These are phyloP conservation scores for Leccinum broughii DNA, from an alignment of 768 basidiomycete species.

Conservation along the genomic window DNA sequence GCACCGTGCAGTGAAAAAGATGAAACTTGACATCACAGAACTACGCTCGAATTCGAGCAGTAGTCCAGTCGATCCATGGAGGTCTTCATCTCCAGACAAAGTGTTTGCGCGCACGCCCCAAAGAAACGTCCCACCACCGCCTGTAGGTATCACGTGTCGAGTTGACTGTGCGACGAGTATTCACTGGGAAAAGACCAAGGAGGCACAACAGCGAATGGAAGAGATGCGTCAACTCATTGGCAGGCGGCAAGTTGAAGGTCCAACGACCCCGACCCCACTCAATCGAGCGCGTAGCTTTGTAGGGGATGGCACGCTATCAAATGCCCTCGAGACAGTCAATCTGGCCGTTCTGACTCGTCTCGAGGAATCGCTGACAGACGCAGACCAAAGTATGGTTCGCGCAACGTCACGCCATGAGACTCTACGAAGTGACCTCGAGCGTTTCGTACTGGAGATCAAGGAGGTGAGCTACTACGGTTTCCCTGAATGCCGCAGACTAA, in stretches of 20 bases:
- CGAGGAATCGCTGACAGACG: constrained; percentile 54
- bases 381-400: constrained; percentile 54
- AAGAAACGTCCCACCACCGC: constrained; percentile 37
- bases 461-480: constrained; percentile 45
- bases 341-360: constrained; percentile 31
- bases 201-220: constrained; percentile 75
- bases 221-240: constrained; percentile 80
- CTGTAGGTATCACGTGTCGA: constrained; percentile 37
- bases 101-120: constrained; percentile 46
- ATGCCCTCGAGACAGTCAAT: constrained; percentile 22
- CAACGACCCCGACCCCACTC: constrained; percentile 47
- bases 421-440: constrained; percentile 51
- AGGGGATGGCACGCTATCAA: constrained; percentile 17
- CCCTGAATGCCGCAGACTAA: background rate
- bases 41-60: constrained; percentile 21
- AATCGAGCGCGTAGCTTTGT: constrained; percentile 43
- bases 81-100: constrained; percentile 62
- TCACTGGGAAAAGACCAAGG: constrained; percentile 58
- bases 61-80: constrained; percentile 38
- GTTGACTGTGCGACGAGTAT: constrained; percentile 5
- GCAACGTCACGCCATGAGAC: constrained; percentile 55
- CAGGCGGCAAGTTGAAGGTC: constrained; percentile 52
- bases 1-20: constrained; percentile 68
- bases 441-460: constrained; percentile 51
- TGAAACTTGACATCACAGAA: constrained; percentile 67